A percentile compares a stretch with the other conserved stretches of the same genome.
Conservation (phyloP, 305 asterid species). For the Petunia hybrid region DNA sequence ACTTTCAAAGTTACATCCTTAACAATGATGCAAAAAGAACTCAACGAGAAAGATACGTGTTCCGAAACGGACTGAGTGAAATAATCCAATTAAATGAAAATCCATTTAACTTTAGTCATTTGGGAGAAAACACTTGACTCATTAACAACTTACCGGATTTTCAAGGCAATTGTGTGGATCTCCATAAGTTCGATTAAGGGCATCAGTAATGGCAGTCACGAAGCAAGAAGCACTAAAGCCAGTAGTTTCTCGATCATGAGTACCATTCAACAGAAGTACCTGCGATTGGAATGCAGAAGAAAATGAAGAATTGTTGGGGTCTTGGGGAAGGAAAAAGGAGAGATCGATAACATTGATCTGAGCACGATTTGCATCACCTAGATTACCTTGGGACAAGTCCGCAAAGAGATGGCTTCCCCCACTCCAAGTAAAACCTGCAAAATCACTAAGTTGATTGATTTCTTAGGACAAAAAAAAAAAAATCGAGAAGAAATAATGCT, state of each 20-base stretch:
- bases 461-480: neutral
- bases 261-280: slow-evolving; percentile 90
- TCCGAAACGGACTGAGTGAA: neutral
- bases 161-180: slow-evolving; percentile 62
- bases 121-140: neutral
- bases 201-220: slow-evolving; percentile 83
- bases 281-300: slow-evolving; percentile 39
- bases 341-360: neutral
- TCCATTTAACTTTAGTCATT: neutral
- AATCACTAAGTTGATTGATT: slow-evolving; percentile 28
- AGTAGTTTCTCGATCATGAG: slow-evolving; percentile 85
- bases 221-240: slow-evolving; percentile 82
- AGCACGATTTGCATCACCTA: slow-evolving; percentile 15
- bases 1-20: slow-evolving; percentile 11
- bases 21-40: neutral
- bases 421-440: slow-evolving; percentile 82
- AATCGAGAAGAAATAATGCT: slow-evolving; percentile 9
- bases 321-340: neutral
- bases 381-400: slow-evolving; percentile 86
- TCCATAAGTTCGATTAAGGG: slow-evolving; percentile 80
- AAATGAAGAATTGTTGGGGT: slow-evolving; percentile 24
- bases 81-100: slow-evolving; percentile 5
- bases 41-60: neutral
- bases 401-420: slow-evolving; percentile 81
- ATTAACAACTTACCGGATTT: slow-evolving; percentile 59